Base-by-base conservation (phyloP, 2,329 filamentous ascomycete species). In the Neoscytalidium dimidiatum region DNA sequence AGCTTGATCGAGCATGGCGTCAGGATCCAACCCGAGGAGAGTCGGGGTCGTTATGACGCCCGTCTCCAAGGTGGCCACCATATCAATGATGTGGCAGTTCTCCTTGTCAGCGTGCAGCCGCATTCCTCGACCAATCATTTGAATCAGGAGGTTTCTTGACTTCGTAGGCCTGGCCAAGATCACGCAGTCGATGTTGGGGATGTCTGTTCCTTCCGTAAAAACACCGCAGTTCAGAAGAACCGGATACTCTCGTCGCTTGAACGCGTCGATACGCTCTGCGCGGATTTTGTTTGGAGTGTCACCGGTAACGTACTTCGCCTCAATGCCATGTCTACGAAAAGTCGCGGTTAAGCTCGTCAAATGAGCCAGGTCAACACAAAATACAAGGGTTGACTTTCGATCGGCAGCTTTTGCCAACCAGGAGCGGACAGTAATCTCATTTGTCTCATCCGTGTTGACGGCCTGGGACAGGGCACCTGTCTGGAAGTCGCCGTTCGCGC, bases 61-160 rank as follows among this genome's bases (percentile, higher is more conserved):
- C 0, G 89, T 91, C 60, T 89, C 88, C 23, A 98, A 81, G 41
- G 89, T 92, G 0, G 94, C 90, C 0, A 98, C 95, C 88, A 99
- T 93, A 77, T 99, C 95, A 72, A 99, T 96, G 66, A 99, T 84
- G 75, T 98, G 95, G 70, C 95, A 99, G 73, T 98, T 87, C 43
- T 88, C 81, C 77, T 99, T 99, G 13, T 86, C 90, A 0, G 88
- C 83, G 74, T 92, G 85, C 43, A 97, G 80, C 46, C 95, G 88
- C 87, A 99, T 91, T 4, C 95, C 95, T 71, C 95, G 86, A 0
- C 95, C 95, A 67, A 99, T 97, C 95, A 99, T 99, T 78, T 99
- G 95, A 0, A 98, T 88, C 1, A 99, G 86, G 2, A 99, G 81
- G 71, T 97, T 98, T n/a, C 91, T 88, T 17, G 95, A 98, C 70